These are phyloP conservation scores for Ustilago loliicola DNA, from an alignment of 1,284 basidiomycete species.

Conservation along the genomic window DNA sequence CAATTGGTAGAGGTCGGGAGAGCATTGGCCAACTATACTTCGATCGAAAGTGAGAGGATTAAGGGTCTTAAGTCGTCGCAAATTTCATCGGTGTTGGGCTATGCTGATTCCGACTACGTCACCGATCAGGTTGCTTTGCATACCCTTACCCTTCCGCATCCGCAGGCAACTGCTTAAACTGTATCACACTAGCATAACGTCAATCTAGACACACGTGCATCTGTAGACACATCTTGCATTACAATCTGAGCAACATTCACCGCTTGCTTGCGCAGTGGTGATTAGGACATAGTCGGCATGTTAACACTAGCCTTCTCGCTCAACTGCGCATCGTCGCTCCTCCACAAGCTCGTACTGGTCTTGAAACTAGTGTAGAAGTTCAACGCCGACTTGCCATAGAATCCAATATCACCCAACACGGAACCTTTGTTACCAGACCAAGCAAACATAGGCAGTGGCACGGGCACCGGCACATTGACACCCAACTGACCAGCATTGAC, in stretches of 20 bases:
- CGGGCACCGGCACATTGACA: constrained; percentile 89
- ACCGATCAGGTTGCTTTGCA: constrained; percentile 76
- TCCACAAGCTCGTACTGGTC: constrained; percentile 59
- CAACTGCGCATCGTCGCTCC: constrained; percentile 52
- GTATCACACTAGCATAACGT: background rate
- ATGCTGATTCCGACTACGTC: constrained; percentile 95
- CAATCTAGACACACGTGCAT: constrained; percentile 1
- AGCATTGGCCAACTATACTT: constrained; percentile 95
- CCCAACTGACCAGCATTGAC: constrained; percentile 87
- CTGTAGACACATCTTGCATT: background rate
- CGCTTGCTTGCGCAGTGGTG: background rate
- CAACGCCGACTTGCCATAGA: constrained; percentile 62
- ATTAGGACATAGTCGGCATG: constrained; percentile 66
- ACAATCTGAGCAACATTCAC: background rate
- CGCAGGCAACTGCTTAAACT: background rate
- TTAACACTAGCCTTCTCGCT: constrained; percentile 57
- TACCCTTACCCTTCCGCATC: constrained; percentile 28
- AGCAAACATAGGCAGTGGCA: constrained; percentile 86
- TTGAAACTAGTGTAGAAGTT: constrained; percentile 66
- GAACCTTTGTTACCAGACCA: constrained; percentile 93
- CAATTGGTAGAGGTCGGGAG: constrained; percentile 91
- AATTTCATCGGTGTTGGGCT: constrained; percentile 85
- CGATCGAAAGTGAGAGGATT: constrained; percentile 87
- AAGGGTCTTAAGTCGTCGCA: constrained; percentile 80
- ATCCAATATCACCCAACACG: constrained; percentile 77